Evolutionary conservation across 345 rosid species (phyloP), one percentile per base, ranked within the genome.

Genomic region (Gossypium sturtianum): DNA sequence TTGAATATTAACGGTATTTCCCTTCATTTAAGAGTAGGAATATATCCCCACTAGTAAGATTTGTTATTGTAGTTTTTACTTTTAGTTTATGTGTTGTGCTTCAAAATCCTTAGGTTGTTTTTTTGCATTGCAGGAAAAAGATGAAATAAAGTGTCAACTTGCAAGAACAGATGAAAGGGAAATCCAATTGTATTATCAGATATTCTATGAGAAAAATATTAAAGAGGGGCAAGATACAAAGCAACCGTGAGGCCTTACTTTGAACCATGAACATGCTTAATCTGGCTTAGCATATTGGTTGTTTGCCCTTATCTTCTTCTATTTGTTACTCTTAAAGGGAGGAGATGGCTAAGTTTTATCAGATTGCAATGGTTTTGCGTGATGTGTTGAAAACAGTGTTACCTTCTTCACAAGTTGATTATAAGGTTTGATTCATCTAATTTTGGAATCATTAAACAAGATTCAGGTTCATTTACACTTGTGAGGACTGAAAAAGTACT

Each of bases 281-380:
- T 70, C 75, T 45, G 54, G 60, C 76, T 74, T 48, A 75, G 68
- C 57, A 43, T 62, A 12, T 11, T 80, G 67, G 54, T 72, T 63
- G 47, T 76, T 76, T 60, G 41, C n/a, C 45, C 38, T 77, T 65
- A 41, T 77, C 11, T 75, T 58, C 78, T 71, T 60, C 10, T 78
- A 75, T 67, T 12, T 77, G 47, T 27, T 66, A 60, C 52, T 53
- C 60, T 77, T 89, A 75, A 82, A 95, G 99, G 87, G 97, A 93
- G 87, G 97, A 91, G 88, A 91, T 95, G 97, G 89, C 87, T 65
- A 93, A 87, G 86, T 79, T 87, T 70, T 89, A 88, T 81, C 92
- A 87, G 83, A 83, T 84, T 76, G 99, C 98, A 9, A 60, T 96
- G 0, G 97, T 95, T 22, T 86, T 95, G 78, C 89, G 86, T 81